Conservation (phyloP, 2,329 filamentous ascomycete species). For the Albifimbria verrucaria region DNA sequence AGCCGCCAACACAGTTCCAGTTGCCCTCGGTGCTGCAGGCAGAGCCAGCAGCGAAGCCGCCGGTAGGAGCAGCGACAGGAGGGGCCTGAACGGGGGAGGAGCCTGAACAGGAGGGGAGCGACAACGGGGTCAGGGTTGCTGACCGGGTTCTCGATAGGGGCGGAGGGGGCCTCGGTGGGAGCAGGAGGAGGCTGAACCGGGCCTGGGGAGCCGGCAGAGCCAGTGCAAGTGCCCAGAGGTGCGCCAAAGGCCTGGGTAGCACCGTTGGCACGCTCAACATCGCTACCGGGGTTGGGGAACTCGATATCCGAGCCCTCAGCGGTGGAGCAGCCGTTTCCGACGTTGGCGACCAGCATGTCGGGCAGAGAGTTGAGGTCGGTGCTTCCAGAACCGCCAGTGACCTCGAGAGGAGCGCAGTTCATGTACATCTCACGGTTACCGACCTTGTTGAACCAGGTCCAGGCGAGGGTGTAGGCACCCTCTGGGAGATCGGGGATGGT, state of each 20-base stretch:
- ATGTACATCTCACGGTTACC: conserved; percentile 69
- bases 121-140: no score
- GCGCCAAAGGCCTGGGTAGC: neutral
- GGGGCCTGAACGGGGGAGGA: no score
- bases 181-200: no score
- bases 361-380: conserved; percentile 42
- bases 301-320: conserved; percentile 49
- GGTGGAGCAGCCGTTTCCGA: conserved; percentile 54
- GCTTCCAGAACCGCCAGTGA: conserved; percentile 22
- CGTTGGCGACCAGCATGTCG: conserved; percentile 64
- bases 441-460: conserved; percentile 62
- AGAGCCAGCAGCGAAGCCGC: no score
- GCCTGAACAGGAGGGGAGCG: no score
- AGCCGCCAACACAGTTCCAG: no score
- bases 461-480: conserved; percentile 48
- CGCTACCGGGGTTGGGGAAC: conserved; percentile 60
- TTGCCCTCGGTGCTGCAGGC: no score
- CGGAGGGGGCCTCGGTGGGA: no score
- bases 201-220: neutral
- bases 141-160: no score
- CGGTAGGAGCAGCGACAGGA: no score
- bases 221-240: conserved; percentile 5
- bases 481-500: conserved; percentile 51
- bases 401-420: conserved; percentile 60
- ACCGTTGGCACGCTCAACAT: conserved; percentile 26